Evolutionary conservation across 2,329 filamentous ascomycete genomes (phyloP), one percentile per base, ranked within the genome.

Genomic region (Penicillium sp.): DNA sequence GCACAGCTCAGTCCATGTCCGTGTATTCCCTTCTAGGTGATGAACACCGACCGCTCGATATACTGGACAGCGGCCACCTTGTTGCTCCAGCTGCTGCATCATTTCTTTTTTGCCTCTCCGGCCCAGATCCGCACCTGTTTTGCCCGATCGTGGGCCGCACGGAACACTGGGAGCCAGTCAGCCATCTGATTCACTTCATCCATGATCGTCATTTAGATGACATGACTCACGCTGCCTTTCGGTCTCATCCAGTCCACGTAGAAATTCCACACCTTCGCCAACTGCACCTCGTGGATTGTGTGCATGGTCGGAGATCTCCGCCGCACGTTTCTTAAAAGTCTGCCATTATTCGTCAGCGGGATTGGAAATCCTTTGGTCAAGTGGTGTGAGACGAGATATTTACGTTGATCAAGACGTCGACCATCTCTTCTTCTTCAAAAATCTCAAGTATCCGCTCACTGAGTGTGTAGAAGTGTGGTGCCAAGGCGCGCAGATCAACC

Each of bases 191-290:
- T 29, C 41, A 40, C 18, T 18, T 18, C 18, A 18, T 18, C 18
- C 18, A 18, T 18, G 18, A 18, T 18, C 18, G 18, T 18, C 3
- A 18, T 18, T 18, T 18, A 18, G 18, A 18, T 18, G 18, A 18
- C 18, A 18, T 18, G 18, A 55, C 59, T 64, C 63, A 83, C 80
- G 62, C 50, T 78, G 79, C 58, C 90, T 79, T 73, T 98, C 93
- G 68, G 83, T 90, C 73, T 97, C 90, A 62, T 97, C 93, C 47
- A 98, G 69, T 0, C 90, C 90, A 28, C 87, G 78, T 59, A 96
- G 73, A 60, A 97, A 97, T 57, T 96, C 90, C 48, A 84, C 83
- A 2, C 83, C 74, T 42, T 82, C 80, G 3, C 79, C 78, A 36
- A 81, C 70, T 9, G 84, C 84, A 11, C 85, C 84, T 8, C 85